A percentile compares a stretch with the other conserved stretches of the same genome.
Evolutionary conservation across 1,139 yeast species (phyloP).

Genomic region (Suhomyces wounanorum): DNA sequence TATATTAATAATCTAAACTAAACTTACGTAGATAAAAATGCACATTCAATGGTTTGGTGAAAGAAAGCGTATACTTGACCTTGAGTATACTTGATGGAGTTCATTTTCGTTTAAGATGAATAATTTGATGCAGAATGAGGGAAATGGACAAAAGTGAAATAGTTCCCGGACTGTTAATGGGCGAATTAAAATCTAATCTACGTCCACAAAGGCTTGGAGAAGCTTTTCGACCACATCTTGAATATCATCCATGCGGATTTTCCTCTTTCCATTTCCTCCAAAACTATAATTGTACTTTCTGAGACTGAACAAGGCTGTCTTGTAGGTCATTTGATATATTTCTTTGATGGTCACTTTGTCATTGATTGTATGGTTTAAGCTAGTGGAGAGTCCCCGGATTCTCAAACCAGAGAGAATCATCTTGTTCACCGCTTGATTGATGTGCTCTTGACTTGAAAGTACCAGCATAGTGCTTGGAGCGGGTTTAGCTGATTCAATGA

Average conservation of each 20-base stretch:
- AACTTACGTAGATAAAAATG: neutral
- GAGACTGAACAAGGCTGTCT: conserved; percentile 42
- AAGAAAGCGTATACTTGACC: too few relatives aligned
- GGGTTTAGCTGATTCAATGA: conserved; percentile 12
- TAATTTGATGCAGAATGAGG: too few relatives aligned
- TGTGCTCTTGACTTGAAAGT: conserved; percentile 33
- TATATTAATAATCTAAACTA: conserved; percentile 1
- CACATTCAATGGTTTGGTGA: too few relatives aligned
- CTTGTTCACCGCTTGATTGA: conserved; percentile 36
- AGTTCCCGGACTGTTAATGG: neutral
- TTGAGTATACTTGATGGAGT: too few relatives aligned
- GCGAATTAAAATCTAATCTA: conserved; percentile 7
- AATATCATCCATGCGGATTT: conserved; percentile 27
- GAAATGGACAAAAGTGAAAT: too few relatives aligned
- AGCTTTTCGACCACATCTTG: conserved; percentile 42
- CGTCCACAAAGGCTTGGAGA: conserved; percentile 38
- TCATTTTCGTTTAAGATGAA: too few relatives aligned
- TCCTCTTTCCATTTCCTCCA: conserved; percentile 10
- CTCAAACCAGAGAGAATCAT: conserved; percentile 45
- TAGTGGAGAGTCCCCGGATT: conserved; percentile 41
- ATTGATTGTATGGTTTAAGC: conserved; percentile 26
- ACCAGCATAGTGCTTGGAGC: conserved; percentile 19
- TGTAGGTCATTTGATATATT: conserved; percentile 45
- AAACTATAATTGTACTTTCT: conserved; percentile 38
- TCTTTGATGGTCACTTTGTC: conserved; percentile 42